Evolutionary conservation across 495 filamentous ascomycete species (phyloP).

Genomic region (Talaromyces ruber): DNA sequence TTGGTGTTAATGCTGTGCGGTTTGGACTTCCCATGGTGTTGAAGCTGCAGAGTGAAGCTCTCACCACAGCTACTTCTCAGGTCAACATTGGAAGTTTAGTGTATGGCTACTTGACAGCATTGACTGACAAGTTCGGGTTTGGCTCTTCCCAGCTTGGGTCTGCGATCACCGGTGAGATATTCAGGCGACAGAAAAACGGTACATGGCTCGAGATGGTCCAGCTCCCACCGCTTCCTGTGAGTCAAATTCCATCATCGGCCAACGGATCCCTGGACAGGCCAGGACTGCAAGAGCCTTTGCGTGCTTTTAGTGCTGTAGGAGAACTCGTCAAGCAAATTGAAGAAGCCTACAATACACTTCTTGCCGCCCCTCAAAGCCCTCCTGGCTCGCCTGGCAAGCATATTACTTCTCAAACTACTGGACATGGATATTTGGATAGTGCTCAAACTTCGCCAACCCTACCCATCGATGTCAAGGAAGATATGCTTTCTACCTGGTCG

Average conservation of each 20-base stretch:
- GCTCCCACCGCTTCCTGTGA: constrained; percentile 44
- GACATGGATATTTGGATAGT: constrained; percentile 1
- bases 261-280: constrained; percentile 19
- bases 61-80: constrained; percentile 47
- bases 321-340: constrained; percentile 66
- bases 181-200: constrained; percentile 55
- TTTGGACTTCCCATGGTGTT: constrained; percentile 81
- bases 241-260: constrained; percentile 28
- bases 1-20: constrained; percentile 77
- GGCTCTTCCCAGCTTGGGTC: constrained; percentile 56
- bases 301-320: constrained; percentile 57
- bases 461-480: constrained; percentile 52
- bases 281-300: constrained; percentile 50
- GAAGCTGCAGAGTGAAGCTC: constrained; percentile 59
- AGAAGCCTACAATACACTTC: constrained; percentile 50
- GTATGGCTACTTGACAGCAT: constrained; percentile 75
- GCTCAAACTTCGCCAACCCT: constrained; percentile 13
- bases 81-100: constrained; percentile 74
- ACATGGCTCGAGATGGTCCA: constrained; percentile 67
- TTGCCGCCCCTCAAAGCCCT: constrained; percentile 59
- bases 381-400: constrained; percentile 58
- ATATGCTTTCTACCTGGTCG: constrained; percentile 70
- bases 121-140: constrained; percentile 71
- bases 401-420: constrained; percentile 2
- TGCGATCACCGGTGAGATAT: constrained; percentile 66